Conservation (phyloP, 805 yeast genomes). For the Ogataea trehaloabstinens region DNA sequence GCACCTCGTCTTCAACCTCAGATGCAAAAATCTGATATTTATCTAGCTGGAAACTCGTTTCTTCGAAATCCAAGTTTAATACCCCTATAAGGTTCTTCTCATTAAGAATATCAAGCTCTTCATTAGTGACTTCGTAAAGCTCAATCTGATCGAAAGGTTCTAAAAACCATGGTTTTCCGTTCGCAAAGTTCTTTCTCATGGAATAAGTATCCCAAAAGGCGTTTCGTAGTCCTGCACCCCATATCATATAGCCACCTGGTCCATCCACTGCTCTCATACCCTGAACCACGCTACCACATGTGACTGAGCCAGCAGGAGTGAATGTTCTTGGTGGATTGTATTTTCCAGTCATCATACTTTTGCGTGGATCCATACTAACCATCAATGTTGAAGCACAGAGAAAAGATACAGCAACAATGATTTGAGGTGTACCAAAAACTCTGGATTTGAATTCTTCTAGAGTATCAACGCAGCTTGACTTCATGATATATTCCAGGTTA, state of each 20-base stretch:
- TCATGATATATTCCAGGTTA: slow-evolving; percentile 91
- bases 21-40: slow-evolving; percentile 30
- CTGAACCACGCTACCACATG: slow-evolving; percentile 98
- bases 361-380: slow-evolving; percentile 95
- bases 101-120: slow-evolving; percentile 28
- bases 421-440: slow-evolving; percentile 85
- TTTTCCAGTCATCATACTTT: slow-evolving; percentile 84
- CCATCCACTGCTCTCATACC: slow-evolving; percentile 97
- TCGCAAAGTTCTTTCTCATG: slow-evolving; percentile 31
- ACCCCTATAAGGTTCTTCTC: slow-evolving; percentile 30
- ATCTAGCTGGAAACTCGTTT: slow-evolving; percentile 32
- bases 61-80: slow-evolving; percentile 25
- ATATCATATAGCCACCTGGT: slow-evolving; percentile 97
- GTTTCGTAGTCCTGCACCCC: slow-evolving; percentile 94
- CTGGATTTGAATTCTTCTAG: slow-evolving; percentile 75
- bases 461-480: slow-evolving; percentile 77
- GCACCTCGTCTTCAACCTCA: slow-evolving; percentile 26
- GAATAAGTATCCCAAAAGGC: slow-evolving; percentile 81
- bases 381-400: slow-evolving; percentile 98
- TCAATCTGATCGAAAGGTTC: slow-evolving; percentile 89
- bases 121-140: slow-evolving; percentile 36
- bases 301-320: slow-evolving; percentile 96
- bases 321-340: slow-evolving; percentile 95
- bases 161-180: slow-evolving; percentile 82
- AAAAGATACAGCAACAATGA: slow-evolving; percentile 94